Conservation (phyloP, 2,329 filamentous ascomycete species). For the Daldinia sp. region DNA sequence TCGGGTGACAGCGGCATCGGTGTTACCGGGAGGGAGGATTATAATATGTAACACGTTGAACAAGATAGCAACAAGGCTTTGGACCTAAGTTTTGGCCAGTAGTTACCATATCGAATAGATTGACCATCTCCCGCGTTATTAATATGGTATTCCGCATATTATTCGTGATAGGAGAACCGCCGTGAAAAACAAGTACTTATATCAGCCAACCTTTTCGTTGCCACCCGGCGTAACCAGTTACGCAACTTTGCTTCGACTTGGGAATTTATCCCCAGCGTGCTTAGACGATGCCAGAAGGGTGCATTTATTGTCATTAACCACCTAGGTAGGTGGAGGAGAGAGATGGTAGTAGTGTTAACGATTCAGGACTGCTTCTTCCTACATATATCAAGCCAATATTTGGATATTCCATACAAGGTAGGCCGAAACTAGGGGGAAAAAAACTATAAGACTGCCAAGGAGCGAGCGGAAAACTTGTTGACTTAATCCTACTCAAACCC, state of each 20-base stretch:
- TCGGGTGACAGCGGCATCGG: conserved; percentile 30
- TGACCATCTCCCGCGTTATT: background rate
- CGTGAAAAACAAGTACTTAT: background rate
- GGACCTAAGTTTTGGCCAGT: conserved; percentile 14
- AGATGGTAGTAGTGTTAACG: background rate
- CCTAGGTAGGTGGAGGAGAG: background rate
- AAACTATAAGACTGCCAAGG: background rate
- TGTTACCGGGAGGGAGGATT: conserved; percentile 26
- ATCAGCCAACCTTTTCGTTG: background rate
- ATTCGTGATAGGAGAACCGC: background rate
- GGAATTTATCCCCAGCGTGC: background rate
- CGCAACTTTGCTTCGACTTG: background rate
- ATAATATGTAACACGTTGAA: conserved; percentile 36
- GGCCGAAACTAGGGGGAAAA: no score
- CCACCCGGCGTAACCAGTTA: background rate
- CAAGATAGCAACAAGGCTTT: conserved; percentile 28
- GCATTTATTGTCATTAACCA: background rate
- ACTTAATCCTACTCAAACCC: background rate
- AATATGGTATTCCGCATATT: background rate
- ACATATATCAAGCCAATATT: background rate
- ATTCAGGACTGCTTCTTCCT: background rate
- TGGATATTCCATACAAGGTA: background rate
- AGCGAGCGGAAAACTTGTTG: background rate
- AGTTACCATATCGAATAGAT: conserved; percentile 1
- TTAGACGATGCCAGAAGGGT: background rate